These are phyloP conservation scores for Lachnum nothofagi DNA, from an alignment of 2,329 filamentous ascomycete genomes.

Conservation along the genomic window DNA sequence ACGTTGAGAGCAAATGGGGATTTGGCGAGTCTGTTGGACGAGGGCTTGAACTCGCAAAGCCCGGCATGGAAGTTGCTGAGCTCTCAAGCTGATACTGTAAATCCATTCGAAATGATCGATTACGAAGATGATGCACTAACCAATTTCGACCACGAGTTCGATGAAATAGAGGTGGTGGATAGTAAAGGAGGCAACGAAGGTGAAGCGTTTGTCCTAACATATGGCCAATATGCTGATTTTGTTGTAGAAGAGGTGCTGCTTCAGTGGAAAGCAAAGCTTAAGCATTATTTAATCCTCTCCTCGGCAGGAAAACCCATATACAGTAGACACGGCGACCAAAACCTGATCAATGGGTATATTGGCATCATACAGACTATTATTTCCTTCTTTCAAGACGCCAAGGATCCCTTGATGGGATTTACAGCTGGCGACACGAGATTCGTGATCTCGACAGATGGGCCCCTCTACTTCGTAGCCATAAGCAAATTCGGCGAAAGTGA, in stretches of 20 bases:
- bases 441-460: constrained; percentile 76
- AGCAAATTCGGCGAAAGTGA: constrained; percentile 91
- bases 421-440: constrained; percentile 83
- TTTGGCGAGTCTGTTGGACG: constrained; percentile 74
- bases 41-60: constrained; percentile 61
- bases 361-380: constrained; percentile 96
- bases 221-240: constrained; percentile 10
- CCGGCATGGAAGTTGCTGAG: constrained; percentile 64
- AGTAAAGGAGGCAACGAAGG: constrained; percentile 52
- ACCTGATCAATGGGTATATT: constrained; percentile 86
- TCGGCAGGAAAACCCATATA: constrained; percentile 96
- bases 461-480: constrained; percentile 88
- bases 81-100: constrained; percentile 54
- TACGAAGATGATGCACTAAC: constrained; percentile 50
- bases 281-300: constrained; percentile 95
- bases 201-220: constrained; percentile 26
- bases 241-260: constrained; percentile 44
- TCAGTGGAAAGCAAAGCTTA: constrained; percentile 85
- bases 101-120: constrained; percentile 54
- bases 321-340: constrained; percentile 86
- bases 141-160: constrained; percentile 73
- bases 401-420: constrained; percentile 75
- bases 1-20: constrained; percentile 56
- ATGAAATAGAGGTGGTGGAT: constrained; percentile 59
- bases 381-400: constrained; percentile 82